phyloP scores from a whole-genome alignment of 495 filamentous ascomycete species.

The Parachaetomium inaequale region DNA sequence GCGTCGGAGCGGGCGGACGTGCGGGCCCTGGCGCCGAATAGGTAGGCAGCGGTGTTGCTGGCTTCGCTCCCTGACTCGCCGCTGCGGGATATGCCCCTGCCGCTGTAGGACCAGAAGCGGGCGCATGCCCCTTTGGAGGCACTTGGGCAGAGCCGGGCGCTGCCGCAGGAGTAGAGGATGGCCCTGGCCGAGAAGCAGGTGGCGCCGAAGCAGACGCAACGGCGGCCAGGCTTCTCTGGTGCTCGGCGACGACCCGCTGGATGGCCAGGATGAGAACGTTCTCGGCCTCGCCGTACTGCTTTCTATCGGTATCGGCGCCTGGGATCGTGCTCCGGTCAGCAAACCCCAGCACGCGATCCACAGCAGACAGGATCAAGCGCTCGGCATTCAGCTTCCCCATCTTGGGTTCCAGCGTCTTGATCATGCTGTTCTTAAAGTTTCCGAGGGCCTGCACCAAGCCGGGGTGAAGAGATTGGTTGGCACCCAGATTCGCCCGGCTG shows the following conservation, averaged over 20 bases:
- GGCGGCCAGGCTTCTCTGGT: conserved; percentile 22
- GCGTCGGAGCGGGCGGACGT: neutral
- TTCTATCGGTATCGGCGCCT: conserved; percentile 24
- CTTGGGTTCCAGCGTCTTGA: conserved; percentile 25
- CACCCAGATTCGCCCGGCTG: conserved; percentile 21
- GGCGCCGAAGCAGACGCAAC: conserved; percentile 4
- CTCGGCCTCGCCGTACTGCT: conserved; percentile 29
- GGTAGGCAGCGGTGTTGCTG: neutral
- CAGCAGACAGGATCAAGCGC: conserved; percentile 35
- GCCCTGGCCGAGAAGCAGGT: neutral
- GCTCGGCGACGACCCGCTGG: conserved; percentile 20
- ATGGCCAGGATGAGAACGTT: conserved; percentile 30
- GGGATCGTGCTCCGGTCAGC: conserved; percentile 30
- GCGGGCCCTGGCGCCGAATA: neutral
- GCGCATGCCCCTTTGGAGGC: neutral
- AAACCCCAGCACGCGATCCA: conserved; percentile 39
- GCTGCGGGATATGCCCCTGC: neutral
- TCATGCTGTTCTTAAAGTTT: conserved; percentile 29
- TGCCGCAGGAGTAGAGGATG: conserved; percentile 2
- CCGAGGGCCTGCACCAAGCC: conserved; percentile 25
- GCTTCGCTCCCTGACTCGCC: neutral
- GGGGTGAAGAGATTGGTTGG: conserved; percentile 26
- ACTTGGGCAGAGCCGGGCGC: neutral
- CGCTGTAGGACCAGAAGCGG: neutral
- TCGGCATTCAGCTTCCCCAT: conserved; percentile 30